These are phyloP conservation scores for Aspergillus tamarii DNA, from an alignment of 2,329 filamentous ascomycete genomes.

Conservation along the genomic window DNA sequence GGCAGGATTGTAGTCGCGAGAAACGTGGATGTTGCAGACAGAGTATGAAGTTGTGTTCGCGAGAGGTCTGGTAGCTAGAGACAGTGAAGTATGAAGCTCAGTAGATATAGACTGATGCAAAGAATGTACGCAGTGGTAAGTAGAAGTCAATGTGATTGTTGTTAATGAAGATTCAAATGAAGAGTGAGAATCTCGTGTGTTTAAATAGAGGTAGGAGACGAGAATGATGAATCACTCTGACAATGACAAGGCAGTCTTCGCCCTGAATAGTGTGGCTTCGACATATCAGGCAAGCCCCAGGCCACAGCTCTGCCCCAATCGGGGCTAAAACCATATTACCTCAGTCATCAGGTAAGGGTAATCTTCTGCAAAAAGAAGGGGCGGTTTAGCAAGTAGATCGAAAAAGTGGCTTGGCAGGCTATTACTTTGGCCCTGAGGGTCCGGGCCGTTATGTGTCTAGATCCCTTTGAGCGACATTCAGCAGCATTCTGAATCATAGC, in stretches of 20 bases:
- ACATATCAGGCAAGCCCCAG: not conserved
- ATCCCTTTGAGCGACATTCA: not conserved
- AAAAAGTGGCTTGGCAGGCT: constrained; percentile 2
- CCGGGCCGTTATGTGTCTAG: constrained; percentile 4
- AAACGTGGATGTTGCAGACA: not conserved
- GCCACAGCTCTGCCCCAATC: constrained; percentile 5
- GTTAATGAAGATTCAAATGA: not conserved
- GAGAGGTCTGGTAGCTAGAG: not conserved
- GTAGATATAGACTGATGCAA: not conserved
- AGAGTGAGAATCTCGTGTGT: not conserved
- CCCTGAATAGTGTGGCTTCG: constrained; percentile 3
- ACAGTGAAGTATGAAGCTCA: not conserved
- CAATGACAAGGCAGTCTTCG: constrained; percentile 6
- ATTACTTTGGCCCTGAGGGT: not conserved
- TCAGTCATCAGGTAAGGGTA: not conserved
- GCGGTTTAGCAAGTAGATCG: constrained; percentile 2
- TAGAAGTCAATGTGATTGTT: not conserved
- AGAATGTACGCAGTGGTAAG: not conserved
- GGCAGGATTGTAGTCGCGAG: not conserved
- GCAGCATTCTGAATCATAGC: constrained; percentile 1
- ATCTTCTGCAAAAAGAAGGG: constrained; percentile 1
- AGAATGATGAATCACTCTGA: constrained; percentile 2
- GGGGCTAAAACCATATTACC: constrained; percentile 6
- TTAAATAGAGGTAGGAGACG: not conserved
- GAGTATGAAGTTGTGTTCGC: not conserved